Conservation (phyloP, 257 asterid species). For the Jaltomata sinuosa region DNA sequence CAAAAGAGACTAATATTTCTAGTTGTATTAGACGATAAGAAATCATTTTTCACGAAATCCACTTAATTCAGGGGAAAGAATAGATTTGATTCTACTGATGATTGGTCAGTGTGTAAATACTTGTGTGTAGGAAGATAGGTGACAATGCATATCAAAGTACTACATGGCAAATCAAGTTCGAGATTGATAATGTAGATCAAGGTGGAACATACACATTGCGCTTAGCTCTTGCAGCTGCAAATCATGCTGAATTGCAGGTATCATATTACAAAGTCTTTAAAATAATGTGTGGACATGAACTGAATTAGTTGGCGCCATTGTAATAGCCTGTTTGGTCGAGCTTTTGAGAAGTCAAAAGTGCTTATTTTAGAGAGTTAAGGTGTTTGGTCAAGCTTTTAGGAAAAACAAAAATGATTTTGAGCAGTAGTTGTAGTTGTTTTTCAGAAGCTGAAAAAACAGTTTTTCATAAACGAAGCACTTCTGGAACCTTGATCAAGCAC, state of each 20-base stretch:
- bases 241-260: conserved; percentile 6
- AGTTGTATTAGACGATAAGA: neutral
- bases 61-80: neutral
- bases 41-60: neutral
- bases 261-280: neutral
- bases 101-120: neutral
- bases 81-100: neutral
- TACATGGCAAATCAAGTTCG: conserved; percentile 23
- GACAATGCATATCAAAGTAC: conserved; percentile 2
- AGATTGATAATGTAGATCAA: neutral
- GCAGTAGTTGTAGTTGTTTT: neutral
- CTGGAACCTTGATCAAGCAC: neutral
- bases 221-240: conserved; percentile 10
- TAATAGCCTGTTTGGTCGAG: neutral
- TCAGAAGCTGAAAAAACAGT: neutral
- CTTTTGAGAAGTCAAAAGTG: neutral
- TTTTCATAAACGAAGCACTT: neutral
- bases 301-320: neutral
- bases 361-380: neutral
- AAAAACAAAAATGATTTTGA: neutral
- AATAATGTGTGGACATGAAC: neutral
- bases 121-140: conserved; percentile 5
- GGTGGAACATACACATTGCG: conserved; percentile 7
- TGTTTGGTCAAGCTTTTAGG: neutral
- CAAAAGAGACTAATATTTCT: neutral